Conservation (phyloP, 352 stramenopile genomes). For the Pythium pectinolyticum region DNA sequence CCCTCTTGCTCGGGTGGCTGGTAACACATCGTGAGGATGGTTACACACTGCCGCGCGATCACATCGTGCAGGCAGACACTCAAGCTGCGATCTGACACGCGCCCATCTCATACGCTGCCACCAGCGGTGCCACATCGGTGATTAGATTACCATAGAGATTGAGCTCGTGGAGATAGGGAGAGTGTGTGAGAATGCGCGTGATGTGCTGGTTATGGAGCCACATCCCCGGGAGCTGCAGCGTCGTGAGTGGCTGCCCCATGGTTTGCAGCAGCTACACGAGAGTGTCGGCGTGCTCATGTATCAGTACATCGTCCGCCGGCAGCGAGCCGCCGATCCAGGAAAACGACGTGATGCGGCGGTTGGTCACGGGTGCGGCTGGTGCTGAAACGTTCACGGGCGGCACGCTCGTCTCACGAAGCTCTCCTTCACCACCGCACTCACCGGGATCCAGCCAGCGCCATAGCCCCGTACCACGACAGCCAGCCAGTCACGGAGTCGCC, state of each 20-base stretch:
- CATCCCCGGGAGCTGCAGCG: conserved; percentile 13
- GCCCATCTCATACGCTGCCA: not conserved
- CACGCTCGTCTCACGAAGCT: too few species aligned
- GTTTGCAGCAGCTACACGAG: conserved; percentile 13
- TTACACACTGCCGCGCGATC: not conserved
- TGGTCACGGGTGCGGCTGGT: not conserved
- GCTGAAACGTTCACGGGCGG: too few species aligned
- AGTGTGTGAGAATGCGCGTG: not conserved
- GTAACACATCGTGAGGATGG: conserved; percentile 3
- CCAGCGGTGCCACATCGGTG: conserved; percentile 6
- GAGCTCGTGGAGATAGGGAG: conserved; percentile 8
- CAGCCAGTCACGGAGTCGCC: conserved; percentile 15
- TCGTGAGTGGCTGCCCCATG: conserved; percentile 6
- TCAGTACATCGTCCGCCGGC: not conserved
- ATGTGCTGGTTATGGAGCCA: conserved; percentile 10
- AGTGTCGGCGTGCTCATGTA: conserved; percentile 6
- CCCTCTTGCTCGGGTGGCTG: too few species aligned
- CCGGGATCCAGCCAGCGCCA: conserved; percentile 17
- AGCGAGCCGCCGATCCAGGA: conserved; percentile 10
- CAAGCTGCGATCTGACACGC: conserved; percentile 4
- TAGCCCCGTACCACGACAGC: conserved; percentile 16
- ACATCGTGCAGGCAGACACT: conserved; percentile 6
- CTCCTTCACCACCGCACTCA: conserved; percentile 1
- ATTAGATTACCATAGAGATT: conserved; percentile 16
- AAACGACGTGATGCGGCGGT: conserved; percentile 1